Evolutionary conservation across 2,329 filamentous ascomycete species (phyloP), one percentile per base, ranked within the genome.

Genomic region (Cladophialophora chaetospira): DNA sequence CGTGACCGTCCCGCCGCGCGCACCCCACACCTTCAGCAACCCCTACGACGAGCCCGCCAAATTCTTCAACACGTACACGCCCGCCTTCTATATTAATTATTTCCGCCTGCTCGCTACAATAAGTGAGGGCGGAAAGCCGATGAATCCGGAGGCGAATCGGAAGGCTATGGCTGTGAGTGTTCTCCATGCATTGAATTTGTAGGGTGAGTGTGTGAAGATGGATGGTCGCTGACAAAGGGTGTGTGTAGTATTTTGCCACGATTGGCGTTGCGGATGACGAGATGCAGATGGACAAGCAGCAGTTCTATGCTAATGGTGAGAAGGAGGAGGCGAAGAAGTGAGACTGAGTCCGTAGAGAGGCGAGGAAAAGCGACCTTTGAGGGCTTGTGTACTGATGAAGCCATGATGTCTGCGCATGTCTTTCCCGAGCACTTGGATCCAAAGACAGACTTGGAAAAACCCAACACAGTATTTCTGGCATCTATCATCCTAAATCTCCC

Each of bases 1-100:
- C 63, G 75, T 84, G 10, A 77, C 79, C 1, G 78, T 85, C 3
- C 81, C 81, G 1, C 77, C 76, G 31, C 75, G 80, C 5, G 75
- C 77, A 10, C 80, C 81, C 8, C 80, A 84, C 65, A 82, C 79
- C 0, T 84, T 85, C 68, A 75, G 71, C 48, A 84, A 84, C 54
- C 78, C 81, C 0, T 77, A 75, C 40, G 77, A 82, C 45, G 73
- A 79, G 62, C 79, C 82, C 59, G 77, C 79, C 2, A 75, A 74
- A 60, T 80, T 84, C 66, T 76, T 82, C 72, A 83, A 82, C 65
- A 84, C 82, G 0, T 80, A 76, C 55, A 83, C 79, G 21, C 81
- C 82, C 0, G 77, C 77, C 2, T 82, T 80, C 62, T 83, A 82
- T 63, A 79, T 83, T 60, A 78, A 82, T 56, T 83, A 83, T 63